Conservation (phyloP, 2,329 filamentous ascomycete species). For the Aureobasidium lini region DNA sequence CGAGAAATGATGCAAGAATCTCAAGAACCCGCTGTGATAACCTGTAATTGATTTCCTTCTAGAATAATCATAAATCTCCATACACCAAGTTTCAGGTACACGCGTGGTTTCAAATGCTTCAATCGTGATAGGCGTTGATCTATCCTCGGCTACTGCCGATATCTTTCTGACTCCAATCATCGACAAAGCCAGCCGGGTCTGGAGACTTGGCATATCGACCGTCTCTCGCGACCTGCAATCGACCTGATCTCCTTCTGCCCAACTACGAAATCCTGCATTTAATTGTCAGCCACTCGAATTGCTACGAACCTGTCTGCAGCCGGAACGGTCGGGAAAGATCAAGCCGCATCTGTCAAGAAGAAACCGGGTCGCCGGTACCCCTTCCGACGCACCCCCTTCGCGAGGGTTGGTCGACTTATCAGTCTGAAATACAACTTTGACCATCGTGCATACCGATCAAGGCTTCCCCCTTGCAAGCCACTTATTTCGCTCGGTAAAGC, state of each 20-base stretch:
- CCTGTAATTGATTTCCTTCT: background rate
- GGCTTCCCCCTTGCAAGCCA: conserved; percentile 14
- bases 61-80: background rate
- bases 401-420: conserved; percentile 6
- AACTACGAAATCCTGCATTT: conserved; percentile 1
- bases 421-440: conserved; percentile 6
- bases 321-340: conserved; percentile 4
- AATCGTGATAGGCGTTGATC: background rate
- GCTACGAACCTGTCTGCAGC: conserved; percentile 1
- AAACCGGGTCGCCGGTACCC: conserved; percentile 3
- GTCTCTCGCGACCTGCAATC: background rate
- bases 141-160: conserved; percentile 6
- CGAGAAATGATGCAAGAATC: background rate
- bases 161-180: background rate
- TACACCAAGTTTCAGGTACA: background rate
- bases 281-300: background rate
- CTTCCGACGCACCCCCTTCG: background rate
- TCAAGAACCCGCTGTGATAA: background rate
- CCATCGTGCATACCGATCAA: conserved; percentile 9
- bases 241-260: background rate
- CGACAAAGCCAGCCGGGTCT: background rate
- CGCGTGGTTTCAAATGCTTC: background rate
- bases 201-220: background rate
- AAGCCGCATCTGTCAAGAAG: conserved; percentile 1
- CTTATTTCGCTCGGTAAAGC: background rate